Evolutionary conservation across 441 rosid genomes (phyloP), one percentile per base, ranked within the genome.

Genomic region (Pelargonium fulgidum): DNA sequence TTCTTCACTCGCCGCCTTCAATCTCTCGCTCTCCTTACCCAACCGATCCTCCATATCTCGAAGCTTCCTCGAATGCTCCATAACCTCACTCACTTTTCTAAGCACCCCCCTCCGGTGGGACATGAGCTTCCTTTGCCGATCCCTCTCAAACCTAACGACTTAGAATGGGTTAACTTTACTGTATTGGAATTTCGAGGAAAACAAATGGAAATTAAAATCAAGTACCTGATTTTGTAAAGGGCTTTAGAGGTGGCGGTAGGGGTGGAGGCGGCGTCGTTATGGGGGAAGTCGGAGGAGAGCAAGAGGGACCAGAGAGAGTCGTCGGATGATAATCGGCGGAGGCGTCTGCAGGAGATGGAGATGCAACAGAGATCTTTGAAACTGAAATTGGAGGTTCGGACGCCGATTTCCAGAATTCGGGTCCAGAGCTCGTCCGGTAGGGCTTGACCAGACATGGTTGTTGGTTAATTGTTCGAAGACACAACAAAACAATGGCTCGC

Each of bases 351-450:
- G 72, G 87, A 75, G 84, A 93, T 91, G 4, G 98, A 87, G 79
- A 91, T 59, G 78, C 90, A 76, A 19, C 97, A 91, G 13, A 93
- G 83, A 67, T 91, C 97, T 76, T 81, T 87, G 77, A 64, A 84
- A 14, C 69, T 70, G 66, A 87, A 80, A n/a, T 75, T 62, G 6
- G 80, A 78, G 9, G 70, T 77, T 42, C 50, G 75, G 1, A 81
- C 82, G 19, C 96, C 96, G 39, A 71, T 68, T 71, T 83, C 89
- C 1, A 93, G 80, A 63, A 91, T 83, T 70, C 70, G 86, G 50
- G 88, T 72, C 97, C 96, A 86, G 69, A 91, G 78, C 75, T 93
- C 97, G 77, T 93, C 95, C 0, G 93, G 93, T 62, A 93, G 66
- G 8, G 33, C 3, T 26, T 26, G 33, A 26, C 74, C 82, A 1